Conservation (phyloP, 2,329 filamentous ascomycete genomes). For the Orbilia blumenaviensis region DNA sequence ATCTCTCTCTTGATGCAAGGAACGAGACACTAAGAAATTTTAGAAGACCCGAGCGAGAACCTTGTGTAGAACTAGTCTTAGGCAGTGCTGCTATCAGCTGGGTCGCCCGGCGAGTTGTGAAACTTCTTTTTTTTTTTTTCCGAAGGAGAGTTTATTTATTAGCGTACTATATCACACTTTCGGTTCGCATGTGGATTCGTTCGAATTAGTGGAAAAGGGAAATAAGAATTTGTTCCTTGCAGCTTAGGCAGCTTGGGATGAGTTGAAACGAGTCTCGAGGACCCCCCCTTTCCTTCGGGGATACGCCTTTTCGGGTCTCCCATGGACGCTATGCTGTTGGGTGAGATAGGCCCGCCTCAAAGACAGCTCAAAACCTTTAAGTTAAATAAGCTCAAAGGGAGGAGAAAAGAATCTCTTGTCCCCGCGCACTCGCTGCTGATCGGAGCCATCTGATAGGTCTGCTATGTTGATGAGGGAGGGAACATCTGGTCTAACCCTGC, state of each 20-base stretch:
- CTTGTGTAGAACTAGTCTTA: not conserved
- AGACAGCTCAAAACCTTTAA: not conserved
- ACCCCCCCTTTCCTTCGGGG: not conserved
- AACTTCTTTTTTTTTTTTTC: too few species aligned
- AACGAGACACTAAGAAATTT: too few species aligned
- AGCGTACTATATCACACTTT: not conserved
- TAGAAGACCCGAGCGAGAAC: too few species aligned
- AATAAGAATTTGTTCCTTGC: not conserved
- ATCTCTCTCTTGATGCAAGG: not conserved
- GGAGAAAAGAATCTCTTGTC: not conserved
- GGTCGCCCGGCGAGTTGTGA: too few species aligned
- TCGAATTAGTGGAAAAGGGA: not conserved
- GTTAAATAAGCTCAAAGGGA: slow-evolving; percentile 1
- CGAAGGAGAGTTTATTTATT: too few species aligned
- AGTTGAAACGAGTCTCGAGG: not conserved
- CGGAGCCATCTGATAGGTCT: not conserved
- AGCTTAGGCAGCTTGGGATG: slow-evolving; percentile 1
- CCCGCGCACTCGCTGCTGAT: not conserved
- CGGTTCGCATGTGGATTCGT: not conserved
- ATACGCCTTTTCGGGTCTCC: not conserved
- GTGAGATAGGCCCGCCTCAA: not conserved
- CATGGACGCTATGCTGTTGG: not conserved
- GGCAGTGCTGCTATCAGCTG: not conserved
- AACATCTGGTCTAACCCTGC: not conserved
- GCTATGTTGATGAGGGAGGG: not conserved